Conservation (phyloP, 345 rosid species). For the Syzygium jambos region DNA sequence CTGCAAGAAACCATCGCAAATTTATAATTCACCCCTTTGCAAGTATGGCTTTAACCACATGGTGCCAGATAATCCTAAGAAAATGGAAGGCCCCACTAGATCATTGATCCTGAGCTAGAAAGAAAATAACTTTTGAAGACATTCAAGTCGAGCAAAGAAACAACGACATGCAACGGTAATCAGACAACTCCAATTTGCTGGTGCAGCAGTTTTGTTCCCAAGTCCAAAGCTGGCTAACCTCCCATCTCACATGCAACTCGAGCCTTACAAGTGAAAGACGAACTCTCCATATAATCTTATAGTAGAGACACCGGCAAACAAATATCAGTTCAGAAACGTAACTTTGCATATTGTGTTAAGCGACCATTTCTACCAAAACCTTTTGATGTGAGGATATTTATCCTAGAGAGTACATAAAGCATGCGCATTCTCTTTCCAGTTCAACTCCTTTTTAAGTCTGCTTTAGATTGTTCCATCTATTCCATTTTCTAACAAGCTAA, state of each 20-base stretch:
- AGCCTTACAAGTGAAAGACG: background rate
- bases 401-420: background rate
- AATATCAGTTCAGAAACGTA: background rate
- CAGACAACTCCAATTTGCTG: background rate
- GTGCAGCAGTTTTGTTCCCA: background rate
- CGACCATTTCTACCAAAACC: background rate
- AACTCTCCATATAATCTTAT: background rate
- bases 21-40: background rate
- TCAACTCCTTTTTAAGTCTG: background rate
- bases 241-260: background rate
- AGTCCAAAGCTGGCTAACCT: background rate
- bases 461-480: background rate
- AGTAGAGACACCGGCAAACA: background rate
- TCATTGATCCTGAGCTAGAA: background rate
- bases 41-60: background rate
- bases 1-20: background rate
- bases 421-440: background rate
- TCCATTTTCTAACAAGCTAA: background rate
- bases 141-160: background rate
- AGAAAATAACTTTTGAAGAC: background rate
- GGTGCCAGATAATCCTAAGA: background rate
- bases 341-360: background rate
- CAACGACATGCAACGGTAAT: background rate
- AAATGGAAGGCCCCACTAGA: background rate
- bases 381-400: background rate